A percentile compares a stretch with the other conserved stretches of the same genome.
These are phyloP conservation scores for Aeschynomene evenia DNA, from an alignment of 306 rosid genomes.

Conservation along the genomic window DNA sequence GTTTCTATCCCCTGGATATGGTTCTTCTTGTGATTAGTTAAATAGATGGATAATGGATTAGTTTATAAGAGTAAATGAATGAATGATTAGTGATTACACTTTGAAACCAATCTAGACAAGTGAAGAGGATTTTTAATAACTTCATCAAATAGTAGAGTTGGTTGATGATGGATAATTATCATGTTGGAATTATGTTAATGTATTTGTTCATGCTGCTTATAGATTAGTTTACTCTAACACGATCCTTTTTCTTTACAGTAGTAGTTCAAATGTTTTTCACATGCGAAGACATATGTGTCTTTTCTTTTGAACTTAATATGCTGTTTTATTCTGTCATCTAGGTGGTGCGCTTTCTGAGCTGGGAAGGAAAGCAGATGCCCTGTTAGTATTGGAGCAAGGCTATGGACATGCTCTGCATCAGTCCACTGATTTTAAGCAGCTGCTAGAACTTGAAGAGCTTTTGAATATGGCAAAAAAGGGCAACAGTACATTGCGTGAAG, in stretches of 20 bases:
- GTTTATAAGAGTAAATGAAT: background rate
- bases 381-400: slow-evolving; percentile 89
- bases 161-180: background rate
- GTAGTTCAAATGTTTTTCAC: background rate
- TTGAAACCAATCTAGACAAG: background rate
- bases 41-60: background rate
- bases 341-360: slow-evolving; percentile 72
- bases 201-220: slow-evolving; percentile 4
- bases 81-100: background rate
- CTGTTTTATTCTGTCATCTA: slow-evolving; percentile 31
- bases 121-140: background rate
- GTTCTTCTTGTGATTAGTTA: background rate
- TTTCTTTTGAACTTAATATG: background rate
- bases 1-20: background rate
- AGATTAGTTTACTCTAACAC: background rate
- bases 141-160: background rate
- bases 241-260: background rate
- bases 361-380: slow-evolving; percentile 84
- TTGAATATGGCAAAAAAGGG: slow-evolving; percentile 54
- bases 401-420: slow-evolving; percentile 64
- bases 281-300: background rate
- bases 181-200: slow-evolving; percentile 3
- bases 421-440: slow-evolving; percentile 81
- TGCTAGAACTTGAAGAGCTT: slow-evolving; percentile 88
- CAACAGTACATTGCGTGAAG: slow-evolving; percentile 30